These are phyloP conservation scores for Thermothelomyces thermophilus DNA, from an alignment of 2,329 filamentous ascomycete genomes.

Conservation along the genomic window DNA sequence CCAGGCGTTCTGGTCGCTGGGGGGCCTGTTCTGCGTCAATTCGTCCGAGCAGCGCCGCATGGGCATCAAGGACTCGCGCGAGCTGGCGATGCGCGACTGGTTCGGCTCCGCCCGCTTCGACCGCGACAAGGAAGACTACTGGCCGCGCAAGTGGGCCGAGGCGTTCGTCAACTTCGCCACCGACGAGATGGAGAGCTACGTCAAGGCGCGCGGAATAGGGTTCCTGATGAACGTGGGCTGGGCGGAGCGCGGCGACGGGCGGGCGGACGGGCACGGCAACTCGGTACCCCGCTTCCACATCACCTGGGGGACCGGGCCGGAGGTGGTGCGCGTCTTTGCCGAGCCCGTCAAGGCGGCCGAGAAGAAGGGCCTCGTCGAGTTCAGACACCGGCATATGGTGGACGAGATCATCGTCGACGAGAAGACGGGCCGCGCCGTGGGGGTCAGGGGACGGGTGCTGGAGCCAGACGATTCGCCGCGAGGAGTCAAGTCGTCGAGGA, in stretches of 20 bases:
- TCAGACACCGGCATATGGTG: slow-evolving; percentile 51
- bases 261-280: slow-evolving; percentile 53
- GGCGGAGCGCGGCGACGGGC: slow-evolving; percentile 54
- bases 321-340: slow-evolving; percentile 50
- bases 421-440: slow-evolving; percentile 41
- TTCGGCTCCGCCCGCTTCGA: slow-evolving; percentile 52
- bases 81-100: slow-evolving; percentile 55
- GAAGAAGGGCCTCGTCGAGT: slow-evolving; percentile 46
- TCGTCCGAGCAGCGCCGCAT: slow-evolving; percentile 49
- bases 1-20: slow-evolving; percentile 59
- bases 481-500: slow-evolving; percentile 47
- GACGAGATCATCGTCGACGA: slow-evolving; percentile 51
- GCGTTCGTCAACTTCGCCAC: slow-evolving; percentile 57
- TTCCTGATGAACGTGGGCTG: slow-evolving; percentile 52
- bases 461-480: slow-evolving; percentile 43
- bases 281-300: slow-evolving; percentile 58
- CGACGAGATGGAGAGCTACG: slow-evolving; percentile 52
- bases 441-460: slow-evolving; percentile 48
- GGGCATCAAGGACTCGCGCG: slow-evolving; percentile 52
- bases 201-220: slow-evolving; percentile 45
- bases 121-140: slow-evolving; percentile 47
- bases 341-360: slow-evolving; percentile 50
- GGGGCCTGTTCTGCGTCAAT: slow-evolving; percentile 54
- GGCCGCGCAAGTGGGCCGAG: slow-evolving; percentile 56
- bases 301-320: slow-evolving; percentile 55